These are phyloP conservation scores for Cordyceps tenuipes DNA, from an alignment of 2,329 filamentous ascomycete species.

Conservation along the genomic window DNA sequence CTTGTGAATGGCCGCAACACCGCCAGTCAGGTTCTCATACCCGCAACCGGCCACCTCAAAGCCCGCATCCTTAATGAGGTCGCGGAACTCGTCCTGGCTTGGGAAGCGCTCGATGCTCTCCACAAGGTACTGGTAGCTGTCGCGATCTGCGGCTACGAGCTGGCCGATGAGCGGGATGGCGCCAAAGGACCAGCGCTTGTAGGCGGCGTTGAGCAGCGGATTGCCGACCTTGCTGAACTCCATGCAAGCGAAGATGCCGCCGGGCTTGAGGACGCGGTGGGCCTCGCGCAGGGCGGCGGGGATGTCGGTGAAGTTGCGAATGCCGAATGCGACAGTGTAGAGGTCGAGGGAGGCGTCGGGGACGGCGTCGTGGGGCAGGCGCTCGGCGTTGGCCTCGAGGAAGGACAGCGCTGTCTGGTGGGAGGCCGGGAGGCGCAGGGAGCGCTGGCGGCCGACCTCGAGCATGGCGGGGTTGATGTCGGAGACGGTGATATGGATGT, in stretches of 20 bases:
- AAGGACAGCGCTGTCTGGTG: slow-evolving; percentile 59
- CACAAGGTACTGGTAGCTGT: slow-evolving; percentile 96
- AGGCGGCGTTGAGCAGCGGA: slow-evolving; percentile 70
- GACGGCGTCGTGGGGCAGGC: slow-evolving; percentile 50
- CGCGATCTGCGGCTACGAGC: slow-evolving; percentile 83
- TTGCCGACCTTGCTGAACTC: slow-evolving; percentile 84
- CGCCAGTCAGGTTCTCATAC: slow-evolving; percentile 85
- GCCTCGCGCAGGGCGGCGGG: slow-evolving; percentile 75
- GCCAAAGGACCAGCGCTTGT: slow-evolving; percentile 93
- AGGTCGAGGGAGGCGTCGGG: slow-evolving; percentile 71
- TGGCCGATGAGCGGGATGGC: slow-evolving; percentile 95
- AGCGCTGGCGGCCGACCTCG: slow-evolving; percentile 73
- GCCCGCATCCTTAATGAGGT: slow-evolving; percentile 76
- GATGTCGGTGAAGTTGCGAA: slow-evolving; percentile 94
- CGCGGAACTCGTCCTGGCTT: slow-evolving; percentile 71
- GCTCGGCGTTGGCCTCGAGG: slow-evolving; percentile 84
- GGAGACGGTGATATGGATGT: slow-evolving; percentile 78
- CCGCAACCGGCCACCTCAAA: slow-evolving; percentile 76
- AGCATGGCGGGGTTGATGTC: slow-evolving; percentile 98
- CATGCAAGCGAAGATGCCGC: slow-evolving; percentile 90
- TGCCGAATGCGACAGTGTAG: slow-evolving; percentile 96
- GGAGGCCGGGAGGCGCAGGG: slow-evolving; percentile 45
- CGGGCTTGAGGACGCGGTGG: slow-evolving; percentile 81
- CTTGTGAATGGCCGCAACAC: slow-evolving; percentile 93
- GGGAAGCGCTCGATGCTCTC: slow-evolving; percentile 96